Evolutionary conservation across 1,284 basidiomycete species (phyloP).

Genomic region (Boletus coffeatus): DNA sequence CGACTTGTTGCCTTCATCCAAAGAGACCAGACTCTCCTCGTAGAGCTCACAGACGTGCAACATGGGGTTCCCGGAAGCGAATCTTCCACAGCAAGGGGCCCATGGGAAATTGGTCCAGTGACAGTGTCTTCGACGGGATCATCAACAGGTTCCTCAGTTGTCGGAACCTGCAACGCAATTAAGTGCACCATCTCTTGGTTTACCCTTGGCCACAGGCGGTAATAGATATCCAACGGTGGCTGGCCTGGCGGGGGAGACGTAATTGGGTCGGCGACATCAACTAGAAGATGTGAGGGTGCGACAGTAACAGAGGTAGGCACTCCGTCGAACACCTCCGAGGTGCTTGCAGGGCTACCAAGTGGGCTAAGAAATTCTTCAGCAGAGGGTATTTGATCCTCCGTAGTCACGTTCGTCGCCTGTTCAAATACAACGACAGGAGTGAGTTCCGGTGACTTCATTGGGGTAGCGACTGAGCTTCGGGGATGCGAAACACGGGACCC

Average conservation of each 20-base stretch:
- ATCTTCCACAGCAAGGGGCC: constrained; percentile 1
- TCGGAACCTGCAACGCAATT: neutral
- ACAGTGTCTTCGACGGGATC: neutral
- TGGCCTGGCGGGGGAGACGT: constrained; percentile 1
- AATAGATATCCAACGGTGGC: constrained; percentile 15
- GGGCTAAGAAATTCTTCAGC: constrained; percentile 28
- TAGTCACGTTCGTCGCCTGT: neutral
- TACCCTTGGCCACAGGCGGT: constrained; percentile 26
- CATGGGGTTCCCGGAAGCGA: neutral
- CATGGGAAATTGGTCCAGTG: neutral
- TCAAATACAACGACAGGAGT: neutral
- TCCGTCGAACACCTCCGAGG: neutral
- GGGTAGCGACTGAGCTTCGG: neutral
- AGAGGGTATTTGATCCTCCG: constrained; percentile 3
- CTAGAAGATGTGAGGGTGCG: constrained; percentile 6
- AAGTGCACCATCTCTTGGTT: constrained; percentile 27
- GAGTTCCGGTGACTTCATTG: neutral
- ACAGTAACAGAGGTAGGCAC: neutral
- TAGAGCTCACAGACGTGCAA: constrained; percentile 2
- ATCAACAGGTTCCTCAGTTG: neutral
- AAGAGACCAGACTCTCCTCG: constrained; percentile 2
- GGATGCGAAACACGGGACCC: neutral
- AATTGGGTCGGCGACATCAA: constrained; percentile 6
- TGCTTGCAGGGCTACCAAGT: constrained; percentile 16
- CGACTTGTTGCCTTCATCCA: constrained; percentile 8